phyloP scores from a whole-genome alignment of 805 yeast species.

The Sporopachydermia quercuum region DNA sequence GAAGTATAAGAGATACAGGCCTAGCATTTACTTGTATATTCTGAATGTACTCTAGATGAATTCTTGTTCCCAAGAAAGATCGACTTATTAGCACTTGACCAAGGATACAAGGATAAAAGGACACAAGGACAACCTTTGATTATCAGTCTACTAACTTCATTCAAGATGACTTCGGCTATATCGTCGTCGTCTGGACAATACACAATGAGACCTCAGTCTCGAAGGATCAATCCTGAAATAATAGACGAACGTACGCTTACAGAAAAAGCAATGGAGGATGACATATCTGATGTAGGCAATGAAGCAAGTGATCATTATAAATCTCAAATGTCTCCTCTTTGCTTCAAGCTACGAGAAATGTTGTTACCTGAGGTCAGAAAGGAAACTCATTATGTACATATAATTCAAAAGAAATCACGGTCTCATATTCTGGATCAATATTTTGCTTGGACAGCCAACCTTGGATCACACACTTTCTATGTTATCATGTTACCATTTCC shows the following conservation, averaged over 20 bases:
- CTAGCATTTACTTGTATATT: too few species aligned
- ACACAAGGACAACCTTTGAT: too few species aligned
- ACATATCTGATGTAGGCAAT: conserved; percentile 25
- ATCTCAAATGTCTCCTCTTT: conserved; percentile 20
- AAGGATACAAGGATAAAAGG: too few species aligned
- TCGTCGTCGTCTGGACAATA: too few species aligned
- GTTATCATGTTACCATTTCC: conserved; percentile 79
- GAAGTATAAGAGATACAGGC: too few species aligned
- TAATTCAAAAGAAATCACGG: conserved; percentile 38
- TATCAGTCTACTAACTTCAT: too few species aligned
- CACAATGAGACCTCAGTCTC: not conserved
- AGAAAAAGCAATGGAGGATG: not conserved
- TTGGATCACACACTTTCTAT: conserved; percentile 90
- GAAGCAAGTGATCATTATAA: conserved; percentile 25
- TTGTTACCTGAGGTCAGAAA: conserved; percentile 41
- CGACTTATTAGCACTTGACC: too few species aligned
- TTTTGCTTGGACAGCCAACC: conserved; percentile 75
- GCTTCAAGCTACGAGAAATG: conserved; percentile 30
- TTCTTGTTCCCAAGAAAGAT: too few species aligned
- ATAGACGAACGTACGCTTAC: too few species aligned
- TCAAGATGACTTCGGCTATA: too few species aligned
- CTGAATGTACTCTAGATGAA: too few species aligned
- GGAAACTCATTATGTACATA: conserved; percentile 49
- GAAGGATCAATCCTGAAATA: too few species aligned
- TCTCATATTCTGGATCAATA: conserved; percentile 45